Evolutionary conservation across 2,329 filamentous ascomycete genomes (phyloP).

Genomic region (Ceratocystis destructans): DNA sequence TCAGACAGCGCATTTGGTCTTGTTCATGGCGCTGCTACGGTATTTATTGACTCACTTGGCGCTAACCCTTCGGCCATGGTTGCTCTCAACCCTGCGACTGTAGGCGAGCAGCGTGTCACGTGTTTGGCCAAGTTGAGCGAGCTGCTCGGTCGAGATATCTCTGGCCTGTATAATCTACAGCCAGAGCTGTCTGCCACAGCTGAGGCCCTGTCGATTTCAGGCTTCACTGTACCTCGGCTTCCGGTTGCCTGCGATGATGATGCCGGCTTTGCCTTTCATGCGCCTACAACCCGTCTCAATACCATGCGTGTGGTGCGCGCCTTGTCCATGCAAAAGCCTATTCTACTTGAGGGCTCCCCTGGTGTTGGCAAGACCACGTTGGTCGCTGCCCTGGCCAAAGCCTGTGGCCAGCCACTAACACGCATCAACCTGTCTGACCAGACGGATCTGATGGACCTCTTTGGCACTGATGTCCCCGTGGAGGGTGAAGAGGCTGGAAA

Average conservation of each 20-base stretch:
- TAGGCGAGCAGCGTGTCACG: conserved; percentile 54
- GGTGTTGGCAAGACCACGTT: conserved; percentile 96
- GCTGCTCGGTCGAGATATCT: conserved; percentile 50
- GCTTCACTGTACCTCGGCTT: conserved; percentile 51
- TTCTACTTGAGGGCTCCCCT: conserved; percentile 90
- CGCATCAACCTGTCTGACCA: conserved; percentile 96
- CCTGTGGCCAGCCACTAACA: conserved; percentile 68
- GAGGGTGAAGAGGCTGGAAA: conserved; percentile 83
- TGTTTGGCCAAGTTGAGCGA: conserved; percentile 61
- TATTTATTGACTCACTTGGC: conserved; percentile 89
- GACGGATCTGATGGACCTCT: conserved; percentile 93
- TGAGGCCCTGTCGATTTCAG: conserved; percentile 49
- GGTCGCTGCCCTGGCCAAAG: conserved; percentile 67
- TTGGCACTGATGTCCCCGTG: conserved; percentile 89
- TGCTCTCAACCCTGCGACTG: conserved; percentile 53
- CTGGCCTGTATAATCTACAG: conserved; percentile 48
- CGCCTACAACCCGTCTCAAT: conserved; percentile 80
- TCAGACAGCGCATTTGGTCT: conserved; percentile 33
- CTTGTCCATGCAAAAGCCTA: conserved; percentile 76
- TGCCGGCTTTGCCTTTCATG: conserved; percentile 60
- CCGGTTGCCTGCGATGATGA: conserved; percentile 28
- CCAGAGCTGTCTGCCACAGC: conserved; percentile 45
- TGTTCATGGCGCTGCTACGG: conserved; percentile 82
- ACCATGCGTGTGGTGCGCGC: conserved; percentile 83
- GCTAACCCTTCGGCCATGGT: conserved; percentile 86